Base-by-base conservation (phyloP, 1,284 basidiomycete species). In the Trametes polyzona region DNA sequence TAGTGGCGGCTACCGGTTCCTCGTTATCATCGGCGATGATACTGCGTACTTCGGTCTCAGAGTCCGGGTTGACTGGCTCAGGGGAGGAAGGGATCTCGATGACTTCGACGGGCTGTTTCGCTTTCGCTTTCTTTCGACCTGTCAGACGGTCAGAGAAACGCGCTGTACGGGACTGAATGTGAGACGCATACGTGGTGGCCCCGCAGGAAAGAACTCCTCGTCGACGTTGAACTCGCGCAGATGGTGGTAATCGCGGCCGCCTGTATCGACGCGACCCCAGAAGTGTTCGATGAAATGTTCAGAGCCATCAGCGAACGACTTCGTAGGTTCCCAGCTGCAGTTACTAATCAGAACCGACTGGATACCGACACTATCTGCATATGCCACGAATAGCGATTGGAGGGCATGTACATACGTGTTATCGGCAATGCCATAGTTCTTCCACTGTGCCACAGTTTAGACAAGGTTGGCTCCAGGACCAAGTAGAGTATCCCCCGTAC, bases 281-380 rank as follows among this genome's bases (percentile, higher is more conserved):
- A 91, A 91, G 0, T 67, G 66, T 14, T 78, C 69, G 10, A 90
- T 62, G 21, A 87, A 76, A 48, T 83, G 76, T 59, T 85, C 81
- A 3, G 86, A 86, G 8, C 78, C 82, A 11, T 57, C 71, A 36
- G 70, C 68, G 59, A 91, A 89, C 7, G 84, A 87, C 42, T 80
- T 76, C 14, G 73, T 67, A 6, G 88, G 88, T 62, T 91, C 88
- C 88, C 88, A 90, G 14, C 87, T 90, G 51, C 2, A 26, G 21
- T 6, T 11, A 8, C 33, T 11, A 26, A 21, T 19, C 33, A 33
- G 24, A 27, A 30, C 21, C 17, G 23, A 17, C 29, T 10, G 33
- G 16, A 17, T 30, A n/a, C n/a, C 27, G 33, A n/a, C 29, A 10
- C 5, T 32, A 23, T 7, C 26, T 17, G 26, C 27, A 19, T 42